Percentiles rank a stretch among this genome's conserved stretches.
These are phyloP conservation scores for Rhodotorula graminis DNA, from an alignment of 768 basidiomycete genomes.

Conservation along the genomic window DNA sequence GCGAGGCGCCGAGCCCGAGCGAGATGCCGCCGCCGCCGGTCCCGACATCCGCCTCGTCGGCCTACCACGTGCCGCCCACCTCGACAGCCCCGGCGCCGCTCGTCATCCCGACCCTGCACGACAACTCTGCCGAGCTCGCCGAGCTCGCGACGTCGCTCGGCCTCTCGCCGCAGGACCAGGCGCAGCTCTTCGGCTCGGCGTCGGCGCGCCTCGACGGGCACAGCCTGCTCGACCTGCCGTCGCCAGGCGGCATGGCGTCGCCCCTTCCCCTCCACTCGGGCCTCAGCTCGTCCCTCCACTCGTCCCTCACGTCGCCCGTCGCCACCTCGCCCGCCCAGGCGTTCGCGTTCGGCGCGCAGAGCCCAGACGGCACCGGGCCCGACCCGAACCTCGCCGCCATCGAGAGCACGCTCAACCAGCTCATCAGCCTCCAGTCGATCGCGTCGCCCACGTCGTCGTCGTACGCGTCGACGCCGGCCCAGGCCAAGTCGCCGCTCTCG, in stretches of 20 bases:
- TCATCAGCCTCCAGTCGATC: constrained; percentile 37
- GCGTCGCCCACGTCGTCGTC: background rate
- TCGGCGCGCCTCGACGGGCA: constrained; percentile 17
- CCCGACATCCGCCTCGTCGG: constrained; percentile 7
- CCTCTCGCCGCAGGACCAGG: constrained; percentile 33
- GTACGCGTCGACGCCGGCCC: background rate
- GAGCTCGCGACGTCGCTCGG: constrained; percentile 32
- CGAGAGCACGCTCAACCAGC: constrained; percentile 39
- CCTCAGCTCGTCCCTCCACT: background rate
- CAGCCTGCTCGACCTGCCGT: constrained; percentile 20
- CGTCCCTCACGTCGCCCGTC: background rate
- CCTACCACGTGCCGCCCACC: no score
- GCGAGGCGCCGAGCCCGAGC: background rate
- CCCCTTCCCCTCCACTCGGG: background rate
- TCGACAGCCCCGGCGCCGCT: background rate
- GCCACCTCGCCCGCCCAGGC: background rate
- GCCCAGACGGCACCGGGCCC: background rate
- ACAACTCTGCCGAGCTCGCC: constrained; percentile 8
- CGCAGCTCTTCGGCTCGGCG: constrained; percentile 27
- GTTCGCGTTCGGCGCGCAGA: constrained; percentile 14
- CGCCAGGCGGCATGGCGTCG: constrained; percentile 4
- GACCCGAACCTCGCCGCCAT: constrained; percentile 38
- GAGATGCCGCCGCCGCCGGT: constrained; percentile 23
- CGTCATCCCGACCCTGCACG: background rate
- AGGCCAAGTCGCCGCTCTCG: constrained; percentile 12